Conservation (phyloP, 1,284 basidiomycete genomes). For the Volvariella surrecta region DNA sequence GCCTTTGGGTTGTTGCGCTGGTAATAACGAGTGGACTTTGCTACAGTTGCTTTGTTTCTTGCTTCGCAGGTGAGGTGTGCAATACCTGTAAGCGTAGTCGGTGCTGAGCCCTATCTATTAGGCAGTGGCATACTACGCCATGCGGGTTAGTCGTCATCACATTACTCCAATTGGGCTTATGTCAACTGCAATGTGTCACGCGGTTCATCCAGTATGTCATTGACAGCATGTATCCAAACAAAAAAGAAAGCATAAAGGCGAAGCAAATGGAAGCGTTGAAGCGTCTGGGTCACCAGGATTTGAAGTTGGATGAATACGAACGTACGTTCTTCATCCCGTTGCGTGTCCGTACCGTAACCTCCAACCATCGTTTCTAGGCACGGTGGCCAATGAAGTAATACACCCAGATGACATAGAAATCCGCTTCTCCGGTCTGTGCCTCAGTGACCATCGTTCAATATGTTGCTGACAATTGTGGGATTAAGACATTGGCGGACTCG, state of each 20-base stretch:
- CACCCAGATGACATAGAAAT: constrained; percentile 80
- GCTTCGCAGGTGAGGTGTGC: constrained; percentile 31
- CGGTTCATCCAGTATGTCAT: constrained; percentile 37
- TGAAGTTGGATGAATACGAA: constrained; percentile 78
- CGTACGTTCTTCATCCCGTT: constrained; percentile 32
- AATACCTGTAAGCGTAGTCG: neutral
- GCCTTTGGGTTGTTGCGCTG: constrained; percentile 8
- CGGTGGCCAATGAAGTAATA: constrained; percentile 79
- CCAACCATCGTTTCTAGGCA: constrained; percentile 34
- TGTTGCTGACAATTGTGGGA: constrained; percentile 6
- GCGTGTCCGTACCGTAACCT: constrained; percentile 2
- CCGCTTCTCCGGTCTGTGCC: constrained; percentile 55
- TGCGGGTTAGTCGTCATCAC: constrained; percentile 23
- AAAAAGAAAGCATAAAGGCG: constrained; percentile 55
- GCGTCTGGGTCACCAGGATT: constrained; percentile 60
- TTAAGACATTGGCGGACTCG: constrained; percentile 90
- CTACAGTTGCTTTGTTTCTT: constrained; percentile 32
- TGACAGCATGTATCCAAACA: constrained; percentile 31
- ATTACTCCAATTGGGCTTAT: neutral
- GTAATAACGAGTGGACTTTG: neutral
- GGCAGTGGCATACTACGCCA: constrained; percentile 39
- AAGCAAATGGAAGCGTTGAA: constrained; percentile 69
- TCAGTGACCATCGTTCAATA: neutral
- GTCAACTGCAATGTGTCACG: constrained; percentile 2
- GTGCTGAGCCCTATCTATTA: constrained; percentile 15